A percentile compares a stretch with the other conserved stretches of the same genome.
Conservation (phyloP, 2,329 filamentous ascomycete species). For the Alternaria brassicae region DNA sequence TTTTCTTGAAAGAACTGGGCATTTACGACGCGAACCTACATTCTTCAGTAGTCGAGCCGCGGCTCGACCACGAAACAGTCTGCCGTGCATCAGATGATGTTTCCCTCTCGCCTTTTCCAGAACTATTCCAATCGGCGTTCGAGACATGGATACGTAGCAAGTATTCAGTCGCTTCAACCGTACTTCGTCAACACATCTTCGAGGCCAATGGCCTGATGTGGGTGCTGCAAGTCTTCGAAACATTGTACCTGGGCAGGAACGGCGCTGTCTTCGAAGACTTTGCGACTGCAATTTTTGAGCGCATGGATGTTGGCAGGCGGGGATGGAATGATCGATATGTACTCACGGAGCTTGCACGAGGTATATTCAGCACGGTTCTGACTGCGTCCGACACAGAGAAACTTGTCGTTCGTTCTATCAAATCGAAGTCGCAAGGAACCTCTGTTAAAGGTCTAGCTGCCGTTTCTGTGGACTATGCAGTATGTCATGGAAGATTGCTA, state of each 20-base stretch:
- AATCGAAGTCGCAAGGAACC: constrained; percentile 58
- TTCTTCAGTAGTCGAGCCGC: constrained; percentile 28
- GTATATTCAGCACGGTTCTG: constrained; percentile 65
- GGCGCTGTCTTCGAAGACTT: constrained; percentile 72
- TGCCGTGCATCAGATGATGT: constrained; percentile 55
- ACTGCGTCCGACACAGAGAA: constrained; percentile 65
- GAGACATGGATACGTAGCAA: constrained; percentile 78
- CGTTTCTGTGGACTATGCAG: constrained; percentile 71
- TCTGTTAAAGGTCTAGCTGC: constrained; percentile 69
- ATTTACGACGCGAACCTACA: constrained; percentile 51
- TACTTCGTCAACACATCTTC: constrained; percentile 72
- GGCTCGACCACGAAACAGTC: constrained; percentile 65
- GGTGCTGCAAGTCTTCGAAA: constrained; percentile 71
- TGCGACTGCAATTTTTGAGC: constrained; percentile 73
- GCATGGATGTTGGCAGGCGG: constrained; percentile 67
- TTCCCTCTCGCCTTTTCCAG: constrained; percentile 71
- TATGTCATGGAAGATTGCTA: constrained; percentile 56
- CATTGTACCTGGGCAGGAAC: constrained; percentile 79
- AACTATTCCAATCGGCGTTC: constrained; percentile 75
- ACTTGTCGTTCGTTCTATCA: constrained; percentile 64
- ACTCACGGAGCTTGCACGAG: constrained; percentile 78
- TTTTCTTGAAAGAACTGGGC: constrained; percentile 78
- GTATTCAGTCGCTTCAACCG: constrained; percentile 71
- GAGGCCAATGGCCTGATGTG: constrained; percentile 70
- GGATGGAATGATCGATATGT: constrained; percentile 83